Evolutionary conservation across 2,329 filamentous ascomycete genomes (phyloP).

Genomic region (Grosmannia clavigera): DNA sequence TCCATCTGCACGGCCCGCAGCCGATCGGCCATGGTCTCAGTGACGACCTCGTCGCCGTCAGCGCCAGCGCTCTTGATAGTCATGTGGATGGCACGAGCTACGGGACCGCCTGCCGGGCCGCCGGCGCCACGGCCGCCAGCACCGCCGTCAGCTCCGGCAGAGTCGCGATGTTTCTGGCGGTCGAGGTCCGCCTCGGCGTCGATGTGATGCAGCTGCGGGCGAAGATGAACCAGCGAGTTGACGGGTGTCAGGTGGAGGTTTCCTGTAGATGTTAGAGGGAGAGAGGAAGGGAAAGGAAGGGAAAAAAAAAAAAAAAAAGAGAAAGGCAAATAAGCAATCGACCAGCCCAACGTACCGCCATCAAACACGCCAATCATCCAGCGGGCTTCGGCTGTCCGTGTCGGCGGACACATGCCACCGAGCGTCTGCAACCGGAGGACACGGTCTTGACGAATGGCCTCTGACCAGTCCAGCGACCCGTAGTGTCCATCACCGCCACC

Average conservation of each 20-base stretch:
- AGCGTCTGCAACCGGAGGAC: conserved; percentile 73
- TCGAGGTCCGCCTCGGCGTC: conserved; percentile 71
- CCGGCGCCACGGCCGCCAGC: conserved; percentile 21
- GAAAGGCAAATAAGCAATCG: background rate
- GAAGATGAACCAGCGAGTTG: conserved; percentile 72
- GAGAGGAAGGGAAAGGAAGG: background rate
- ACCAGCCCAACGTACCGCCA: conserved; percentile 42
- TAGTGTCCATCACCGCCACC: conserved; percentile 15
- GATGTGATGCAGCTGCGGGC: conserved; percentile 84
- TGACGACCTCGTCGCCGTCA: conserved; percentile 42
- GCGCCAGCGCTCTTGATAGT: conserved; percentile 68
- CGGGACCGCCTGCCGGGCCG: conserved; percentile 22
- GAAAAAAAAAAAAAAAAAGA: background rate
- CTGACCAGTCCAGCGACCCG: conserved; percentile 43
- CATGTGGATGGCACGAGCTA: conserved; percentile 71
- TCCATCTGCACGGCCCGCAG: conserved; percentile 72
- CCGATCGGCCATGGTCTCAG: conserved; percentile 62
- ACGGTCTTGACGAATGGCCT: conserved; percentile 55
- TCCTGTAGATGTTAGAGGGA: conserved; percentile 32
- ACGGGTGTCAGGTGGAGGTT: conserved; percentile 79
- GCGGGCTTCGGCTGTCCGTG: conserved; percentile 58
- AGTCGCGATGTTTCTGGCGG: conserved; percentile 21
- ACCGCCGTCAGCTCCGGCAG: conserved; percentile 15
- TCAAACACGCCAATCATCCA: conserved; percentile 93
- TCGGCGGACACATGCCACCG: conserved; percentile 46